Percentiles rank a stretch among this genome's conserved stretches.
phyloP scores from a whole-genome alignment of 768 basidiomycete species.

The Collybia sp. region DNA sequence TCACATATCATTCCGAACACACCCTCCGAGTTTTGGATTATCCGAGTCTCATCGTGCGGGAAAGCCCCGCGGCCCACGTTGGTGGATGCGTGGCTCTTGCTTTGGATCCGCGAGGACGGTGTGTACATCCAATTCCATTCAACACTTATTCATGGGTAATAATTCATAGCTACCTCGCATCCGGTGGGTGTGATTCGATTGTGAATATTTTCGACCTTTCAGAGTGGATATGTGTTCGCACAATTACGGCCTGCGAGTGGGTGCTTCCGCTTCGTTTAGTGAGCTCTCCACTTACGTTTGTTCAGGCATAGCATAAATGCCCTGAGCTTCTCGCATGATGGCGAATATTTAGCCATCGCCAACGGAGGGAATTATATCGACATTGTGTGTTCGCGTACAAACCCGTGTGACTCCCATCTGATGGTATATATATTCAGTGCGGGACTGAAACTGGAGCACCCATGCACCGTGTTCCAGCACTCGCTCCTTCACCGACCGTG shows the following conservation, averaged over 20 bases:
- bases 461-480: constrained; percentile 70
- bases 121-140: constrained; percentile 4
- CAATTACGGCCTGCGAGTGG: constrained; percentile 78
- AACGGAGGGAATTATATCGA: constrained; percentile 71
- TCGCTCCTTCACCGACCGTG: constrained; percentile 71
- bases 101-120: constrained; percentile 78
- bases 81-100: constrained; percentile 76
- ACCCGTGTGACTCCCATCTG: too few relatives aligned
- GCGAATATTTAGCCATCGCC: constrained; percentile 79
- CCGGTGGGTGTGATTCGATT: constrained; percentile 79
- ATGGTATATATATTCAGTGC: constrained; percentile 40
- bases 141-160: background rate
- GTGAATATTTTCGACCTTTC: constrained; percentile 75
- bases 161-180: constrained; percentile 62
- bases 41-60: constrained; percentile 53
- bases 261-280: constrained; percentile 12
- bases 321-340: constrained; percentile 78
- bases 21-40: constrained; percentile 67
- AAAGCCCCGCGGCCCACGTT: constrained; percentile 70
- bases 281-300: constrained; percentile 1
- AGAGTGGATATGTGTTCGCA: constrained; percentile 79
- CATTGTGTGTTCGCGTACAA: constrained; percentile 47
- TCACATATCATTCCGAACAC: constrained; percentile 61
- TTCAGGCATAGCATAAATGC: constrained; percentile 64
- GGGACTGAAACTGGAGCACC: constrained; percentile 74